Conservation (phyloP, 2,329 filamentous ascomycete species). For the Phaeosphaeriaceae sp. region DNA sequence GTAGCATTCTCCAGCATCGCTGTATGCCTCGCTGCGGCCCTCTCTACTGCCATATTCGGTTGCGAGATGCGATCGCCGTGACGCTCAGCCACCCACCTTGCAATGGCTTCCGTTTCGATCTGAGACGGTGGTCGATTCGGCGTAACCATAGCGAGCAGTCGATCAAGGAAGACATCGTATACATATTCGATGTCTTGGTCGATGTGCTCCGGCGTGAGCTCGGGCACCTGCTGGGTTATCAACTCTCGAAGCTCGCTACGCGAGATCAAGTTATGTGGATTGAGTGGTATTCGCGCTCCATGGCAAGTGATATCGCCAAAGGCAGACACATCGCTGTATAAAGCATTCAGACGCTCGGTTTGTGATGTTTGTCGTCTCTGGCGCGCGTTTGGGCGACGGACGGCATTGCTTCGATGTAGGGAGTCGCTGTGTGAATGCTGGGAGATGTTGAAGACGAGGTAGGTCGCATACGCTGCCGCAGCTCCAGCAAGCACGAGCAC, state of each 20-base stretch:
- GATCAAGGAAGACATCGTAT: slow-evolving; percentile 41
- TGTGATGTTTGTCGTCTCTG: slow-evolving; percentile 30
- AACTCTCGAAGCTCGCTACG: slow-evolving; percentile 29
- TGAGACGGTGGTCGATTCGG: slow-evolving; percentile 25
- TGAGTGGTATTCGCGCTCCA: slow-evolving; percentile 29
- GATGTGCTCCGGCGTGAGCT: slow-evolving; percentile 25
- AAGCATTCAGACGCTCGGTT: slow-evolving; percentile 20
- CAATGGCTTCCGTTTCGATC: slow-evolving; percentile 26
- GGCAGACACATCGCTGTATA: slow-evolving; percentile 25
- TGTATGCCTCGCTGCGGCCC: slow-evolving; percentile 32
- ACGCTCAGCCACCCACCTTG: slow-evolving; percentile 18
- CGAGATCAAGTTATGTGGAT: slow-evolving; percentile 28
- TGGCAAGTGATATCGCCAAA: slow-evolving; percentile 38
- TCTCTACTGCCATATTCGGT: slow-evolving; percentile 17
- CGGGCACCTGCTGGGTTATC: slow-evolving; percentile 25
- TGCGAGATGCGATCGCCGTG: slow-evolving; percentile 17
- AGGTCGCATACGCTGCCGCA: slow-evolving; percentile 64
- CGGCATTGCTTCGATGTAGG: slow-evolving; percentile 71
- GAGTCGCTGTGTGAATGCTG: slow-evolving; percentile 35
- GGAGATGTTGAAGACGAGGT: slow-evolving; percentile 61
- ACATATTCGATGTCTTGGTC: slow-evolving; percentile 27
- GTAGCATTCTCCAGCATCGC: slow-evolving; percentile 7
- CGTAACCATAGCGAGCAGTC: slow-evolving; percentile 31
- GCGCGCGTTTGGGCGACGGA: slow-evolving; percentile 60
- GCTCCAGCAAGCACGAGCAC: slow-evolving; percentile 64